phyloP scores from a whole-genome alignment of 441 rosid species.

The Gossypium laxum region DNA sequence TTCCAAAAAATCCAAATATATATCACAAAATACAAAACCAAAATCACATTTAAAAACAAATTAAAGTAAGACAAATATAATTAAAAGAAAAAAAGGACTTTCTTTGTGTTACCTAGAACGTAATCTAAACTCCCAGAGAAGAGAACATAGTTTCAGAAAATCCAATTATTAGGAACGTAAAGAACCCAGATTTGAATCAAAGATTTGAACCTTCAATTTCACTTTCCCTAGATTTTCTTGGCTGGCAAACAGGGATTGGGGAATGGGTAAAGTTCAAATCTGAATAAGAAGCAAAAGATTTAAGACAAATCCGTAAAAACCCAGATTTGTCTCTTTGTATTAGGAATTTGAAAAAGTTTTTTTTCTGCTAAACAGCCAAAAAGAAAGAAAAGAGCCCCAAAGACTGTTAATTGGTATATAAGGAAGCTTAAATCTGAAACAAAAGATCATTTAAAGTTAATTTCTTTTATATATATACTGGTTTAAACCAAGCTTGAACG shows the following conservation, averaged over 20 bases:
- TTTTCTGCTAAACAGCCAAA: too few species aligned
- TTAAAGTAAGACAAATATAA: not conserved
- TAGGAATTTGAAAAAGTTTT: too few species aligned
- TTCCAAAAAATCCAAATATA: conserved; percentile 13
- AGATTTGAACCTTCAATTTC: conserved; percentile 19
- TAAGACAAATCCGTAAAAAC: not conserved
- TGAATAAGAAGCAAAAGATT: conserved; percentile 4
- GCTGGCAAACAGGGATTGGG: conserved; percentile 24
- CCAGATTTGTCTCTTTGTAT: too few species aligned
- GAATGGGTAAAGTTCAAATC: conserved; percentile 24
- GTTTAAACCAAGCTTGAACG: too few species aligned
- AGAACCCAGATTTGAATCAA: conserved; percentile 1
- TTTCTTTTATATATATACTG: too few species aligned
- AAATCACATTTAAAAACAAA: not conserved
- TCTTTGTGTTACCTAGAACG: not conserved
- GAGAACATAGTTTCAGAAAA: conserved; percentile 11
- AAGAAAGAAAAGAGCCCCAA: too few species aligned
- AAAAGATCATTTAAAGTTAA: too few species aligned
- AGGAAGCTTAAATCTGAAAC: too few species aligned
- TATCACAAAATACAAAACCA: not conserved
- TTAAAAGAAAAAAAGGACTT: not conserved
- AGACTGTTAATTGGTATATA: too few species aligned
- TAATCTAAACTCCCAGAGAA: conserved; percentile 22
- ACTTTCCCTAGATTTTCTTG: conserved; percentile 20
- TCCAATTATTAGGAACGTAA: not conserved